These are phyloP conservation scores for Colletotrichum tamarilloi DNA, from an alignment of 2,329 filamentous ascomycete genomes.

Conservation along the genomic window DNA sequence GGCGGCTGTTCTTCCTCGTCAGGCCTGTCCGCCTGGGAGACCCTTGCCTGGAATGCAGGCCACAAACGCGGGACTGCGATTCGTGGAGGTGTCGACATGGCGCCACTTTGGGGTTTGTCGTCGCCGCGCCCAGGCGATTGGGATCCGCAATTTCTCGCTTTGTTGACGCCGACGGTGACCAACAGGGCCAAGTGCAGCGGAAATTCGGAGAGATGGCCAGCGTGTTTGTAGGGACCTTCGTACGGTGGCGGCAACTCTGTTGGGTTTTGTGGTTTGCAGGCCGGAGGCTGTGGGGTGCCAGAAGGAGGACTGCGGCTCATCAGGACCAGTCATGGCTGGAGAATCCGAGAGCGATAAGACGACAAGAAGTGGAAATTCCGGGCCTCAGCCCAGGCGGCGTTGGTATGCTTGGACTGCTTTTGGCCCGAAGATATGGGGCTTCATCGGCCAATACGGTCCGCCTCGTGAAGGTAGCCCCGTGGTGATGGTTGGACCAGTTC, in stretches of 20 bases:
- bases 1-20: slow-evolving; percentile 20
- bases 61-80: slow-evolving; percentile 20
- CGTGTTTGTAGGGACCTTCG: not conserved
- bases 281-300: not conserved
- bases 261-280: not conserved
- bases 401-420: not conserved
- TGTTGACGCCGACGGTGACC: slow-evolving; percentile 33
- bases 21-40: slow-evolving; percentile 10
- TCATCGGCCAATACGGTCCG: slow-evolving; percentile 9
- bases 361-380: not conserved
- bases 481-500: not conserved
- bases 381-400: not conserved
- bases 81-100: slow-evolving; percentile 20
- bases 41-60: not conserved
- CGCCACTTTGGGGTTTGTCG: slow-evolving; percentile 15
- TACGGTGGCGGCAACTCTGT: not conserved
- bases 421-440: not conserved
- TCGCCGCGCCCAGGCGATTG: slow-evolving; percentile 18
- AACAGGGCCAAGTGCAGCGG: slow-evolving; percentile 22
- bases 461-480: not conserved
- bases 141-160: slow-evolving; percentile 12
- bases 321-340: not conserved
- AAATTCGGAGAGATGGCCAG: slow-evolving; percentile 19
- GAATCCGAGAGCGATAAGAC: slow-evolving; percentile 13
- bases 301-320: not conserved